Conservation (phyloP, 495 filamentous ascomycete species). For the Tuber magnatum region DNA sequence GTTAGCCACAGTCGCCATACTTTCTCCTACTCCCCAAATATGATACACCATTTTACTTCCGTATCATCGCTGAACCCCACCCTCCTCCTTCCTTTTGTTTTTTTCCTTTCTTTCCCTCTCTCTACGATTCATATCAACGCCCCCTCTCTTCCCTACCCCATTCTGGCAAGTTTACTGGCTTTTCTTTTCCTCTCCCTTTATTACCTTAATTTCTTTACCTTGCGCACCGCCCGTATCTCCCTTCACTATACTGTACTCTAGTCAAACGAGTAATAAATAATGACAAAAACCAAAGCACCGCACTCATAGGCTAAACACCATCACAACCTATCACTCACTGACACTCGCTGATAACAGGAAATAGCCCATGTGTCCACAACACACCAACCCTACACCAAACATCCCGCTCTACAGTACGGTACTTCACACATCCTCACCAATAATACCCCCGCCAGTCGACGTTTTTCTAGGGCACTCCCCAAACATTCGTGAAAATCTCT, state of each 20-base stretch:
- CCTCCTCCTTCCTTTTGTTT: not conserved
- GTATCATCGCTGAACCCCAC: no score
- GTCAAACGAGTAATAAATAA: not conserved
- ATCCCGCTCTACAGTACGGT: no score
- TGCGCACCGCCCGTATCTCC: not conserved
- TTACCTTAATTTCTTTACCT: not conserved
- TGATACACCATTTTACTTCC: not conserved
- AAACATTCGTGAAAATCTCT: no score
- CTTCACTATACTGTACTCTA: not conserved
- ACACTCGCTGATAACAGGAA: not conserved
- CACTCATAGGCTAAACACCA: not conserved
- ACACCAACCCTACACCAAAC: no score
- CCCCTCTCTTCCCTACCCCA: not conserved
- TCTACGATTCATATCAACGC: not conserved
- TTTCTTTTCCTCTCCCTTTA: not conserved
- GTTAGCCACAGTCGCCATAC: no score
- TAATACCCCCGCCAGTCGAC: no score
- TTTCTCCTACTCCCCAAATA: no score
- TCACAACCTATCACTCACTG: not conserved
- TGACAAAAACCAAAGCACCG: not conserved
- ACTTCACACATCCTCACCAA: no score
- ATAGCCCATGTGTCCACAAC: not conserved
- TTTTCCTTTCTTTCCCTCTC: no score
- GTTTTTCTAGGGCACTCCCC: no score
- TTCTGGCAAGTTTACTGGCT: not conserved